Evolutionary conservation across 148 eudicot genomes (phyloP), one percentile per base, ranked within the genome.

Genomic region (Silene uniflora): DNA sequence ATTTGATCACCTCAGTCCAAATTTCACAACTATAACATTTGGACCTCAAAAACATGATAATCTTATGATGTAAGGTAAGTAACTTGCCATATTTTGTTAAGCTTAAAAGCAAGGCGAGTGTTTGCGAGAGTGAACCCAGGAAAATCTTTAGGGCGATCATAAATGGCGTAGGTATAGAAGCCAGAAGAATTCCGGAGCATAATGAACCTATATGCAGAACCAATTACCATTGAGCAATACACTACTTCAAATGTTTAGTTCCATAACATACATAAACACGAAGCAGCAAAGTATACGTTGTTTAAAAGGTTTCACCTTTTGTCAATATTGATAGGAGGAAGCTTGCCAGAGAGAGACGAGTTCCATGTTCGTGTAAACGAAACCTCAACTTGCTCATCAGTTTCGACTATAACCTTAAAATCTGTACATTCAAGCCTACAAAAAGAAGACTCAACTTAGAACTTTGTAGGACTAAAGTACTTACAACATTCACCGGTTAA

Each of bases 331-430:
- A 92, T 25, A 14, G 98, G 98, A 21, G 89, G 88, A 47, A 85
- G 87, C 65, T 82, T 71, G 27, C 82, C 92, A 62, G 62, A 66
- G 17, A 86, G 65, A 56, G 96, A 89, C 17, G 90, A 77, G 77
- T 89, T 84, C 98, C 98, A 92, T 62, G 82, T 75, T 75, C 98
- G 86, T 59, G 85, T 84, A 76, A 92, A 92, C 8, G 98, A 92
- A 29, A 92, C 79, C 78, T 92, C 96, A 23, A 90, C 84, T 79
- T 83, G 84, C 23, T 89, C 88, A 59, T 85, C 86, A 75, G 79
- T 90, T 60, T 92, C 88, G 47, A 80, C 81, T 71, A 87, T 78
- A 2, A 92, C 88, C 72, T 79, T 79, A 58, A 81, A 71, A 13
- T 84, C 77, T 42, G 90, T 92, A 72, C 93, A 87, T 27, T 79